Conservation (phyloP, 2,329 filamentous ascomycete genomes). For the Rutstroemia sydowiana region DNA sequence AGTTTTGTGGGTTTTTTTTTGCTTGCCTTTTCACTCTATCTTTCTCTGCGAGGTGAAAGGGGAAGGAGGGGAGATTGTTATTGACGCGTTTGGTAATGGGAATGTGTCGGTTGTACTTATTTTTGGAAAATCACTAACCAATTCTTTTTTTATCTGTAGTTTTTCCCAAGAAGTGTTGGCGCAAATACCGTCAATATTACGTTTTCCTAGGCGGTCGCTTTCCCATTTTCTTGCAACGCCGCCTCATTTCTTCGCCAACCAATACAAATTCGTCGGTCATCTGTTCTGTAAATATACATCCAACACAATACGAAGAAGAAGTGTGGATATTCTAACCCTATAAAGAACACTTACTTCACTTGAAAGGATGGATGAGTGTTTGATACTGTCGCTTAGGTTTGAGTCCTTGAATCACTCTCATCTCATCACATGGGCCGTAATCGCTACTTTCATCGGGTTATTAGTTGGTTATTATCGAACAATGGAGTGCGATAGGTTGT, state of each 20-base stretch:
- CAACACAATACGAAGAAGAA: too few species aligned
- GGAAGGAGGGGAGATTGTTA: background rate
- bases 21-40: background rate
- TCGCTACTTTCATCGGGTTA: too few species aligned
- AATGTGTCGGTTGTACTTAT: background rate
- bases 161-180: conserved; percentile 42
- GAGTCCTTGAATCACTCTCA: too few species aligned
- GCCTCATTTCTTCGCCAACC: too few species aligned
- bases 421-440: too few species aligned
- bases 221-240: too few species aligned
- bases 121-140: background rate
- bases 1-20: background rate
- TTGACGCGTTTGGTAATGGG: background rate
- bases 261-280: background rate
- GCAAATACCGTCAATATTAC: conserved; percentile 42
- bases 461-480: too few species aligned
- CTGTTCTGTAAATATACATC: background rate
- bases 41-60: background rate
- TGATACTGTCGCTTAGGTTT: too few species aligned
- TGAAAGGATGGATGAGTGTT: too few species aligned
- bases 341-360: too few species aligned
- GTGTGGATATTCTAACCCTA: too few species aligned
- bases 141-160: conserved; percentile 35
- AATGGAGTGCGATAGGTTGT: too few species aligned
- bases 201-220: conserved; percentile 18